phyloP scores from a whole-genome alignment of 305 asterid species.

The Fraxinus greggii region DNA sequence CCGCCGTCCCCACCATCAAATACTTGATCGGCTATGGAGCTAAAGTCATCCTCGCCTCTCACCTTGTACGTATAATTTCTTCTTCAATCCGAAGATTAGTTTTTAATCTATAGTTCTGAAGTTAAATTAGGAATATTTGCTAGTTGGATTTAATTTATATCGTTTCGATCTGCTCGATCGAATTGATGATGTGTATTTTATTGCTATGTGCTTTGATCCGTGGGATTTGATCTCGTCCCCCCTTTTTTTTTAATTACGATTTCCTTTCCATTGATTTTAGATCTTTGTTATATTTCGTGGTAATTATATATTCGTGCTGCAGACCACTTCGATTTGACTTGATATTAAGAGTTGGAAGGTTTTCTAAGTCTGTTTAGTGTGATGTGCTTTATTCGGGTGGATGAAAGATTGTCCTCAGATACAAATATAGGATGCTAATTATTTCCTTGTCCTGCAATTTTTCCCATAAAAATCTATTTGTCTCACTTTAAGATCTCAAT shows the following conservation, averaged over 20 bases:
- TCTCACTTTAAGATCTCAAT: not conserved
- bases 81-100: not conserved
- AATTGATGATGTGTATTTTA: not conserved
- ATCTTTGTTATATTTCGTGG: not conserved
- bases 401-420: not conserved
- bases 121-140: not conserved
- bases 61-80: constrained; percentile 25
- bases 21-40: constrained; percentile 38
- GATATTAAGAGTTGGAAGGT: not conserved
- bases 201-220: not conserved
- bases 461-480: not conserved
- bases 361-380: not conserved
- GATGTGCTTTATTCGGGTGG: not conserved
- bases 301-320: not conserved
- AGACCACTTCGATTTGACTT: not conserved
- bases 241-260: not conserved
- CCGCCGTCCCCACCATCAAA: constrained; percentile 42
- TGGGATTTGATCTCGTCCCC: not conserved
- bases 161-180: not conserved
- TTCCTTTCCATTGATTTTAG: not conserved
- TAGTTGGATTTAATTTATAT: not conserved
- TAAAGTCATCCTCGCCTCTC: constrained; percentile 39
- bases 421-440: not conserved
- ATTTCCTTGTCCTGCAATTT: not conserved
- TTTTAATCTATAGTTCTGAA: not conserved